A percentile compares a stretch with the other conserved stretches of the same genome.
phyloP scores from a whole-genome alignment of 1,284 basidiomycete genomes.

The Afroboletus lepidellus region DNA sequence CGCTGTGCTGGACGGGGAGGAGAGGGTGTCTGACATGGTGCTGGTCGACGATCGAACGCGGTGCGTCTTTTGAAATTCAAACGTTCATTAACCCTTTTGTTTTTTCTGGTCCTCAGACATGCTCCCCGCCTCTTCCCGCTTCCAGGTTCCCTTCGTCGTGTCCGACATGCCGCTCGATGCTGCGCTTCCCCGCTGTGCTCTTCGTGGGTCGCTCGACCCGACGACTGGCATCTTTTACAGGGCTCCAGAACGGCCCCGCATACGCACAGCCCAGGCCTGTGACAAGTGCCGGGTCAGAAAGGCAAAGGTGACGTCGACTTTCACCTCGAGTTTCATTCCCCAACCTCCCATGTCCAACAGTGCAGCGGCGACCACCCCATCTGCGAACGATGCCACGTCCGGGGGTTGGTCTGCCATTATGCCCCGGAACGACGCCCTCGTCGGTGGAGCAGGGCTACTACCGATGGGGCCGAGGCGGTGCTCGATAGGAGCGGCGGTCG shows the following conservation, averaged over 20 bases:
- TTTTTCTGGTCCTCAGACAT: neutral
- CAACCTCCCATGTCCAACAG: conserved; percentile 29
- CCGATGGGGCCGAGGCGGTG: neutral
- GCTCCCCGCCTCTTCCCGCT: neutral
- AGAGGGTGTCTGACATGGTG: conserved; percentile 2
- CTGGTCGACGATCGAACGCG: neutral
- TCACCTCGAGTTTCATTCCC: neutral
- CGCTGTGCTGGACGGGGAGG: neutral
- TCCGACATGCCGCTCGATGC: conserved; percentile 8
- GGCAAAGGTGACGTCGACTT: conserved; percentile 50
- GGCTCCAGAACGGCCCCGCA: conserved; percentile 48
- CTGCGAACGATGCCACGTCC: conserved; percentile 51
- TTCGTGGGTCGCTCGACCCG: conserved; percentile 58
- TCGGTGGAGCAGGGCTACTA: conserved; percentile 51
- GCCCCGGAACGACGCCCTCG: conserved; percentile 61
- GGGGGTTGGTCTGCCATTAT: conserved; percentile 54
- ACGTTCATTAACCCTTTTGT: neutral
- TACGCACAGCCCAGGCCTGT: conserved; percentile 62
- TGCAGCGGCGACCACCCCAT: conserved; percentile 59
- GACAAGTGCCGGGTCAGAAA: conserved; percentile 62
- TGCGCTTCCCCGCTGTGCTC: conserved; percentile 34
- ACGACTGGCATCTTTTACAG: conserved; percentile 59
- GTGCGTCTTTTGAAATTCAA: neutral
- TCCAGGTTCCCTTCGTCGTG: neutral
- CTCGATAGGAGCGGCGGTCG: neutral